Evolutionary conservation across 2,329 filamentous ascomycete species (phyloP).

Genomic region (Phialocephala sp.): DNA sequence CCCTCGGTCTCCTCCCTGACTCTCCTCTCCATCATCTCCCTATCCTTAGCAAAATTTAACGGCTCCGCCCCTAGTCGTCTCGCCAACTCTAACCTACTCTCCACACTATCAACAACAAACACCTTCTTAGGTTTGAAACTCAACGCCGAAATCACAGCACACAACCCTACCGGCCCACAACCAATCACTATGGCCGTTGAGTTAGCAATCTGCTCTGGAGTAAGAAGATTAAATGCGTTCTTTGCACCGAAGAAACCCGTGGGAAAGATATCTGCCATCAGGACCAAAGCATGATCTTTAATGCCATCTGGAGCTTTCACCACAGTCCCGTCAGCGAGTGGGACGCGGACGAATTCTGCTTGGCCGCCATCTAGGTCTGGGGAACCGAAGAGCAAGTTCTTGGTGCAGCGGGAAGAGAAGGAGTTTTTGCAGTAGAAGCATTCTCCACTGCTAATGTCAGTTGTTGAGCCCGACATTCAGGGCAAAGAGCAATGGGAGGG

Average conservation of each 20-base stretch:
- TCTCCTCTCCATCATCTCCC: slow-evolving; percentile 62
- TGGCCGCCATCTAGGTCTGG: slow-evolving; percentile 74
- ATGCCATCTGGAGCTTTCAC: slow-evolving; percentile 74
- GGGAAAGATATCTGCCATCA: slow-evolving; percentile 93
- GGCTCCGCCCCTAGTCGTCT: slow-evolving; percentile 57
- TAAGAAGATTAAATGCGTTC: slow-evolving; percentile 64
- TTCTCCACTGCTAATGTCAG: neutral
- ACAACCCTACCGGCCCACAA: slow-evolving; percentile 51
- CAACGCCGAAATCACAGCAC: slow-evolving; percentile 52
- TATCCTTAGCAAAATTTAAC: slow-evolving; percentile 74
- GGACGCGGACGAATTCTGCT: slow-evolving; percentile 81
- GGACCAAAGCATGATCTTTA: slow-evolving; percentile 69
- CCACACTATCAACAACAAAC: slow-evolving; percentile 53
- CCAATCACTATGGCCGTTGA: slow-evolving; percentile 67
- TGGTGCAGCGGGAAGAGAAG: slow-evolving; percentile 78
- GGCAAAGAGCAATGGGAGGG: neutral
- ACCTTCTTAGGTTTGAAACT: slow-evolving; percentile 54
- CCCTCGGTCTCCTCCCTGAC: slow-evolving; percentile 75
- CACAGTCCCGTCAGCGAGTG: slow-evolving; percentile 77
- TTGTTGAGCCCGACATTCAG: neutral
- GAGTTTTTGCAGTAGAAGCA: slow-evolving; percentile 86
- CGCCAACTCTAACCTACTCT: slow-evolving; percentile 49
- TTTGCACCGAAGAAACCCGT: slow-evolving; percentile 81
- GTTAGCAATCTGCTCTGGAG: neutral
- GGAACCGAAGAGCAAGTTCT: slow-evolving; percentile 72